Percentiles rank a stretch among this genome's conserved stretches.
These are phyloP conservation scores for Zostera marina DNA, from an alignment of 116 monocot species.

Conservation along the genomic window DNA sequence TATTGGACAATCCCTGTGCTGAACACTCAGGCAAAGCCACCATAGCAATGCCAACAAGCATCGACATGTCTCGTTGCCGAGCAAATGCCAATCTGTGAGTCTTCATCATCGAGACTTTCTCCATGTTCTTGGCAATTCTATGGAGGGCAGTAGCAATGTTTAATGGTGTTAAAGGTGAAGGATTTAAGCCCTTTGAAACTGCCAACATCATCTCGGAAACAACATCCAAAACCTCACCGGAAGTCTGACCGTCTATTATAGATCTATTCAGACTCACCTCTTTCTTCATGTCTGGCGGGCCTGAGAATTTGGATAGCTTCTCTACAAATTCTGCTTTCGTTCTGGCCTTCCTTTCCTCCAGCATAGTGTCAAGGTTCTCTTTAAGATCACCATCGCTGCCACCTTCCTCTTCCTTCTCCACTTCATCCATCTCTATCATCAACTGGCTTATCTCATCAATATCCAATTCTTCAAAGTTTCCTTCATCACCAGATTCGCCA, in stretches of 20 bases:
- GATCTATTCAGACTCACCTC: constrained; percentile 62
- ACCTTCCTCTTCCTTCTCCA: constrained; percentile 17
- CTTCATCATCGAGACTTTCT: constrained; percentile 65
- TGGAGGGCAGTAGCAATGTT: constrained; percentile 85
- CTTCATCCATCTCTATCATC: constrained; percentile 9
- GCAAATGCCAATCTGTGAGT: constrained; percentile 60
- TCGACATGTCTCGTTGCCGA: constrained; percentile 79
- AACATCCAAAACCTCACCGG: constrained; percentile 65
- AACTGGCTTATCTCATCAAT: constrained; percentile 18
- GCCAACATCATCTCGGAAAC: constrained; percentile 45
- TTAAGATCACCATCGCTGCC: constrained; percentile 55
- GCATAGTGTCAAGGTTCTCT: constrained; percentile 45
- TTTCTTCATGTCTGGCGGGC: constrained; percentile 64
- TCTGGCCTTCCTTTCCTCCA: constrained; percentile 58
- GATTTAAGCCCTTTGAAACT: constrained; percentile 80
- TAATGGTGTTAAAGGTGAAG: constrained; percentile 75
- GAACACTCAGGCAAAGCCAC: constrained; percentile 71
- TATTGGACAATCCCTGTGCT: constrained; percentile 82
- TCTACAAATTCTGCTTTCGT: constrained; percentile 52
- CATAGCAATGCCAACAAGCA: constrained; percentile 97
- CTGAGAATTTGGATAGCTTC: constrained; percentile 56
- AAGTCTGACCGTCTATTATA: constrained; percentile 62
- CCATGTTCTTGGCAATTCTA: constrained; percentile 94
- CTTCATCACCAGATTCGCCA: constrained; percentile 11
- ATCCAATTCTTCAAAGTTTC: constrained; percentile 26